These are phyloP conservation scores for Blepharisma undulans DNA, from an alignment of 169 alveolate genomes.

Conservation along the genomic window DNA sequence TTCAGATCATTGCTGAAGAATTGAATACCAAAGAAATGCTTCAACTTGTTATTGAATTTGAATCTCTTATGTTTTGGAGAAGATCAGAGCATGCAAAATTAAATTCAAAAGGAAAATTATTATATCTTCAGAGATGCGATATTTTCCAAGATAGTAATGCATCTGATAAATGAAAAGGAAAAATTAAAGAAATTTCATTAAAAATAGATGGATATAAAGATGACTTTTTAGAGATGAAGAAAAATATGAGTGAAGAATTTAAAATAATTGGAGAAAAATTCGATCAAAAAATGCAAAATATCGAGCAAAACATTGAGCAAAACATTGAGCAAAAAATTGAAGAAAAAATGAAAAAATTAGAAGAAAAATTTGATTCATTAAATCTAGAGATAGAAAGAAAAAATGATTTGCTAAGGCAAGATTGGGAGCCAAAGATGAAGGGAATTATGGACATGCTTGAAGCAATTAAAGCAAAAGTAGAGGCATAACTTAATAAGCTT, in stretches of 20 bases:
- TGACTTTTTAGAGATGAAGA: neutral
- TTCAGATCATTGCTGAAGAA: neutral
- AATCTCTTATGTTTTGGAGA: neutral
- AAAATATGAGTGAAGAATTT: neutral
- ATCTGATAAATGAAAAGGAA: neutral
- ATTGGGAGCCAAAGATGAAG: no score
- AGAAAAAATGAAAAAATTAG: no score
- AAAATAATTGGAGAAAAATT: neutral
- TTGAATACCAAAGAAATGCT: neutral
- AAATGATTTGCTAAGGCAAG: no score
- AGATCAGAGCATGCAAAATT: neutral
- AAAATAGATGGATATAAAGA: neutral
- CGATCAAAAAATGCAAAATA: no score
- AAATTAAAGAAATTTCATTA: neutral
- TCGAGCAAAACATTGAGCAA: no score
- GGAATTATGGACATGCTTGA: no score
- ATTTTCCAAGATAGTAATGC: neutral
- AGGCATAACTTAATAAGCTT: no score
- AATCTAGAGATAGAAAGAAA: no score
- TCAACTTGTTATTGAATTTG: neutral
- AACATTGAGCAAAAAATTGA: no score
- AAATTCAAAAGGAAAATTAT: neutral
- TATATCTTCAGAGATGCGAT: neutral
- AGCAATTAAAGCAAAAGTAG: no score
- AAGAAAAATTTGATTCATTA: no score